A percentile compares a stretch with the other conserved stretches of the same genome.
phyloP scores from a whole-genome alignment of 768 basidiomycete species.

The Suillus lakei region DNA sequence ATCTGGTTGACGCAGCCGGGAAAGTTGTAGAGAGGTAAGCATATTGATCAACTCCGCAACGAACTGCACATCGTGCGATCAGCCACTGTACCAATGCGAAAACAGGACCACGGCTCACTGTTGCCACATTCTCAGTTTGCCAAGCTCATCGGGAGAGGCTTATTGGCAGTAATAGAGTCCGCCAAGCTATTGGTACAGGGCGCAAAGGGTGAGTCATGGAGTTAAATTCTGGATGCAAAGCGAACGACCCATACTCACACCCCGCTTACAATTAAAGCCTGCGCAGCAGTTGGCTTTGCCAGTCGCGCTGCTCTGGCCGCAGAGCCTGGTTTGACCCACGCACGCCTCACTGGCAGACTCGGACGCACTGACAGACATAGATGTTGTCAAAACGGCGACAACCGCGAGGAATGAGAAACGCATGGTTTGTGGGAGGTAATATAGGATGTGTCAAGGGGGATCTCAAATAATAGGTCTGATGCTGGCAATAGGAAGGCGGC shows the following conservation, averaged over 20 bases:
- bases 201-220: background rate
- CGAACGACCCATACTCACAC: background rate
- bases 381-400: background rate
- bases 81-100: background rate
- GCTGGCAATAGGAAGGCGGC: background rate
- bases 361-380: background rate
- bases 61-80: background rate
- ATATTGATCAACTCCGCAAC: background rate
- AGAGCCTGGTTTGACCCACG: fast-evolving
- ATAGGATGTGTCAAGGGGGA: background rate
- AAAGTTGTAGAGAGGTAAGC: background rate
- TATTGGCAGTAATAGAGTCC: background rate
- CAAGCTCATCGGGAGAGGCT: background rate
- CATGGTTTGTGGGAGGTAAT: background rate
- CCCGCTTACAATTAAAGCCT: background rate
- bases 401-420: background rate
- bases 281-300: background rate
- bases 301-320: background rate
- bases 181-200: background rate
- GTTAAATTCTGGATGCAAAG: background rate
- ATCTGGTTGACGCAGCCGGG: background rate
- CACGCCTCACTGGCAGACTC: too few species aligned
- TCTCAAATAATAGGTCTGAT: background rate
- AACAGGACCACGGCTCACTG: background rate
- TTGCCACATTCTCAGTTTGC: background rate